Base-by-base conservation (phyloP, 2,329 filamentous ascomycete species). In the Aspergillus brunneoviolaceus region DNA sequence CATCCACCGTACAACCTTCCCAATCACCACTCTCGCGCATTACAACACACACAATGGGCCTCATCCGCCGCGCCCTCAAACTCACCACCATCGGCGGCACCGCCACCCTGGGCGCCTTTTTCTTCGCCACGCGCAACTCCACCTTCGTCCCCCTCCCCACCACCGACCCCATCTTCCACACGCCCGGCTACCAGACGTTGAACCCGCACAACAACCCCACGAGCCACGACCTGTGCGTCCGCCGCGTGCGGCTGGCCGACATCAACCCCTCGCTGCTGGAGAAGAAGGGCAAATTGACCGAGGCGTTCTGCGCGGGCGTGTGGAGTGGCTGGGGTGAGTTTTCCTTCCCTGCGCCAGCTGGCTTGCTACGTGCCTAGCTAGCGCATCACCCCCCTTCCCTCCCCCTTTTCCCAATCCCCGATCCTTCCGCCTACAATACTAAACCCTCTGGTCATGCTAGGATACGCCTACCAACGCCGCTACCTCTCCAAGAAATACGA, bases 221-320 rank as follows among this genome's bases (percentile, higher is more conserved):
- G 0, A 84, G 84, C 0, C 83, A 89, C 59, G 89, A 92, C 70
- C 75, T 89, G 11, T 87, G 84, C 67, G 77, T 89, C 65, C 84
- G 85, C 65, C 81, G 80, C 39, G 81, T 91, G 0, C 85, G 88
- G 0, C 70, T 92, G 52, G 78, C 77, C 51, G 85, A 87, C 69
- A 85, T 92, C 62, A 82, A 84, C 31, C 87, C 88, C 0, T 84
- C 88, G 63, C 77, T 91, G 57, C 76, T 90, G 14, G 79, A 88
- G 69, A 82, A 84, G 64, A 85, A 84, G 69, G 81, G 82, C 33
- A 81, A 85, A 64, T 77, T 90, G 52, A 83, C 84, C 1, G 80
- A 89, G 66, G 85, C 85, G 64, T 89, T 90, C 70, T 89, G 86
- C 70, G 85, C 85, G 12, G 87, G 87, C 49, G 76, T 89, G 52